A percentile compares a stretch with the other conserved stretches of the same genome.
These are phyloP conservation scores for Endocalyx cinctus DNA, from an alignment of 2,329 filamentous ascomycete genomes.

Conservation along the genomic window DNA sequence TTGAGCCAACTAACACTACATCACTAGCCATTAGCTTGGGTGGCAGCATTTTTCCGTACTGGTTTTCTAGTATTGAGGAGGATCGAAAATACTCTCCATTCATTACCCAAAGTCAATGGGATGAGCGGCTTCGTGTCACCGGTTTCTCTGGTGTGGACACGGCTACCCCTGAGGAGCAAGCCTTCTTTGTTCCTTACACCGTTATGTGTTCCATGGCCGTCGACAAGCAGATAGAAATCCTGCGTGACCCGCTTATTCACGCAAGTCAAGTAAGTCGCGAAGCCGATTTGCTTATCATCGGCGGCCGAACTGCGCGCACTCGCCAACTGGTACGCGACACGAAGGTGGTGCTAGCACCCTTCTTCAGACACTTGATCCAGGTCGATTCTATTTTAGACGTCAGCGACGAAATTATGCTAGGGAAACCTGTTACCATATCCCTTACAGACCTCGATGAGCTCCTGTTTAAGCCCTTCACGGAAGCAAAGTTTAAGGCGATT, in stretches of 20 bases:
- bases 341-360: conserved; percentile 6
- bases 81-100: conserved; percentile 1
- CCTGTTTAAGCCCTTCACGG: conserved; percentile 17
- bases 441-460: conserved; percentile 27
- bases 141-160: conserved; percentile 27
- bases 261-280: conserved; percentile 1
- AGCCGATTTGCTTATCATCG: conserved; percentile 15
- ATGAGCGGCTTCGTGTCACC: conserved; percentile 15
- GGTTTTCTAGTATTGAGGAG: background rate
- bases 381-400: conserved; percentile 3
- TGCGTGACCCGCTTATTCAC: conserved; percentile 4
- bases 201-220: conserved; percentile 30
- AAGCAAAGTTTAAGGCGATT: conserved; percentile 8
- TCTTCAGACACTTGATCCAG: conserved; percentile 5
- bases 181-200: background rate
- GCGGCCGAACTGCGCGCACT: conserved; percentile 9
- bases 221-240: conserved; percentile 12
- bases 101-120: conserved; percentile 14
- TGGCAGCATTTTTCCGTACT: background rate
- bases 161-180: conserved; percentile 7
- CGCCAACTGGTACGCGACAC: conserved; percentile 3
- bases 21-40: background rate
- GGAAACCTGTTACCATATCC: conserved; percentile 9
- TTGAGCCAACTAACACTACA: background rate
- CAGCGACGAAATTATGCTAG: background rate